Conservation (phyloP, 2,329 filamentous ascomycete genomes). For the Teratosphaeria zuluensis region DNA sequence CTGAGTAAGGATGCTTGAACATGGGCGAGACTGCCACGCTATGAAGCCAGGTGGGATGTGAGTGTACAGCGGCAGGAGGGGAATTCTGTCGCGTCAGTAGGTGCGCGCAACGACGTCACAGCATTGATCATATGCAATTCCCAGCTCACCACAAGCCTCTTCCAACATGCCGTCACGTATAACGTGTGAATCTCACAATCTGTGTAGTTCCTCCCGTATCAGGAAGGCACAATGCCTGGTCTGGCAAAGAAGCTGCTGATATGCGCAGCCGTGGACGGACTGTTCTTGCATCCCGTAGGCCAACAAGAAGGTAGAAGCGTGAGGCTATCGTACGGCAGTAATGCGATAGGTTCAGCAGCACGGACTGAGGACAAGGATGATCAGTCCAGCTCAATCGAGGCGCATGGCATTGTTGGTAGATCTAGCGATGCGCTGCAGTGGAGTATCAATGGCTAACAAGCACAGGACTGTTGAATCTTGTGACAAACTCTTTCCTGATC, state of each 20-base stretch:
- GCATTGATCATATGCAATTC: neutral
- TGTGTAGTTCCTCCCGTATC: neutral
- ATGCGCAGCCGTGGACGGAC: conserved; percentile 65
- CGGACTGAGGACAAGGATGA: conserved; percentile 27
- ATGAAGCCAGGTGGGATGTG: too few species aligned
- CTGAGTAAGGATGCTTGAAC: too few species aligned
- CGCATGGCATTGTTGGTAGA: conserved; percentile 48
- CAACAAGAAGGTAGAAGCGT: conserved; percentile 26
- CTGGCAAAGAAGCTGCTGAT: conserved; percentile 21
- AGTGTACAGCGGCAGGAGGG: too few species aligned
- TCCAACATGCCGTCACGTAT: too few species aligned
- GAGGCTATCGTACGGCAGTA: conserved; percentile 54
- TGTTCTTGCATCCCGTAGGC: conserved; percentile 66
- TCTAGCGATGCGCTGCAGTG: neutral
- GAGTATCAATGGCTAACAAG: neutral
- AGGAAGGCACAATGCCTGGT: conserved; percentile 48
- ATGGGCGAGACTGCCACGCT: too few species aligned
- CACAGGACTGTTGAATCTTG: conserved; percentile 72
- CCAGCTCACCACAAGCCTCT: too few species aligned
- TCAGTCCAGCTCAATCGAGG: conserved; percentile 33
- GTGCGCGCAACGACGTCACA: neutral
- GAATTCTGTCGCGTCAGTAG: neutral
- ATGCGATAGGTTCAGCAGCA: conserved; percentile 39
- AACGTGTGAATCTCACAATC: neutral
- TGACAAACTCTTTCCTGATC: conserved; percentile 72